Evolutionary conservation across 176 grass and related monocot species (phyloP).

Genomic region (Oryza coarctata): DNA sequence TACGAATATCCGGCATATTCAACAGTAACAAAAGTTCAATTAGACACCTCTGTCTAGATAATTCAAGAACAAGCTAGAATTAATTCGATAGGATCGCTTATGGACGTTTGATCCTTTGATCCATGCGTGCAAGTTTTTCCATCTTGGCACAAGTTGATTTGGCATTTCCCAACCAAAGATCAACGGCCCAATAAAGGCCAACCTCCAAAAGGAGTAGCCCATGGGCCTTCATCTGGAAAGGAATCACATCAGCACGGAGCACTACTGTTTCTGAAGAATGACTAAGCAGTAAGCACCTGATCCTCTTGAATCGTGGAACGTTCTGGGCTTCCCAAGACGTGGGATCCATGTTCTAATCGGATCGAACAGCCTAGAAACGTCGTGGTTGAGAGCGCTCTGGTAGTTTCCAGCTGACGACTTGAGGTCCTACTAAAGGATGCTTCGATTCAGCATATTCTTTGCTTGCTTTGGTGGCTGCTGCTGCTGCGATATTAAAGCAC

Average conservation of each 20-base stretch:
- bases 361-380: conserved; percentile 20
- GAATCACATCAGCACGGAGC: background rate
- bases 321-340: background rate
- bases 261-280: no score
- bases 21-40: no score
- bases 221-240: background rate
- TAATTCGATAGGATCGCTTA: background rate
- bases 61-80: no score
- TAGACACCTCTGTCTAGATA: background rate
- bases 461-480: background rate
- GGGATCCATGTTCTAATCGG: background rate
- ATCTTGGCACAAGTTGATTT: background rate
- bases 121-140: no score
- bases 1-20: no score
- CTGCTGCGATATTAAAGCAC: background rate
- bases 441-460: background rate
- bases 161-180: background rate
- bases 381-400: conserved; percentile 9
- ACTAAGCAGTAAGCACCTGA: no score
- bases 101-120: no score
- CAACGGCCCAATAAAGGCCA: no score
- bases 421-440: background rate
- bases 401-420: conserved; percentile 16
- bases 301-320: background rate
- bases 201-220: background rate